These are phyloP conservation scores for Amanita rubescens DNA, from an alignment of 768 basidiomycete genomes.

Conservation along the genomic window DNA sequence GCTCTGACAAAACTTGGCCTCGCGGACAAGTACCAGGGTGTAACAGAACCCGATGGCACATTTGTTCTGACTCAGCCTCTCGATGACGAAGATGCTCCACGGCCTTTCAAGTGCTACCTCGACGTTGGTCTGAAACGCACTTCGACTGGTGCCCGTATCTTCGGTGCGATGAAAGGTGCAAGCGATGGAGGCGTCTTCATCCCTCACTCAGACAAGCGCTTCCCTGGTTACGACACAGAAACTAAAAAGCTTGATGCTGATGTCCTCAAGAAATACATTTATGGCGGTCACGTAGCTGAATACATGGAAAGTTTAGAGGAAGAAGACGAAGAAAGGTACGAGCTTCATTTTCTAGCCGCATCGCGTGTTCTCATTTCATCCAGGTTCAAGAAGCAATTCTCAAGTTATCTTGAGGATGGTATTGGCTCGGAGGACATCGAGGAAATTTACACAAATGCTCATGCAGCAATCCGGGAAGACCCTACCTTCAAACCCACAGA, in stretches of 20 bases:
- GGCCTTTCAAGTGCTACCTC: conserved; percentile 99
- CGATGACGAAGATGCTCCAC: conserved; percentile 87
- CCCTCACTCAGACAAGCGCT: conserved; percentile 95
- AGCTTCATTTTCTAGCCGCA: conserved; percentile 3
- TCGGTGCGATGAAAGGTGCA: conserved; percentile 98
- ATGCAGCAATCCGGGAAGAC: conserved; percentile 94
- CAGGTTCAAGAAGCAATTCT: conserved; percentile 97
- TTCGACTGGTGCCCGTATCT: conserved; percentile 94
- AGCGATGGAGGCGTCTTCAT: conserved; percentile 97
- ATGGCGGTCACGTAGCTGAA: conserved; percentile 94
- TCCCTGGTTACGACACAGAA: conserved; percentile 96
- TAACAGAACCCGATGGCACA: conserved; percentile 84
- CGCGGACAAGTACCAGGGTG: conserved; percentile 96
- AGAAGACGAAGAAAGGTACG: conserved; percentile 95
- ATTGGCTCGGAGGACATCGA: conserved; percentile 95
- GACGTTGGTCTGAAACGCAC: conserved; percentile 98
- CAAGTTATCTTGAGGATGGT: conserved; percentile 91
- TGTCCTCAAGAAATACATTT: conserved; percentile 95
- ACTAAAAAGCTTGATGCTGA: conserved; percentile 90
- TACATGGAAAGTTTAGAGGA: conserved; percentile 99
- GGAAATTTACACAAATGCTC: conserved; percentile 89
- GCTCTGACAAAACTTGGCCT: conserved; percentile 93
- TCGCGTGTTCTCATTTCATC: background rate
- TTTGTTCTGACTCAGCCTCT: conserved; percentile 76
- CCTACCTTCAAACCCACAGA: conserved; percentile 86